Evolutionary conservation across 2,329 filamentous ascomycete species (phyloP).

Genomic region (Paracoccidioides lutzii): DNA sequence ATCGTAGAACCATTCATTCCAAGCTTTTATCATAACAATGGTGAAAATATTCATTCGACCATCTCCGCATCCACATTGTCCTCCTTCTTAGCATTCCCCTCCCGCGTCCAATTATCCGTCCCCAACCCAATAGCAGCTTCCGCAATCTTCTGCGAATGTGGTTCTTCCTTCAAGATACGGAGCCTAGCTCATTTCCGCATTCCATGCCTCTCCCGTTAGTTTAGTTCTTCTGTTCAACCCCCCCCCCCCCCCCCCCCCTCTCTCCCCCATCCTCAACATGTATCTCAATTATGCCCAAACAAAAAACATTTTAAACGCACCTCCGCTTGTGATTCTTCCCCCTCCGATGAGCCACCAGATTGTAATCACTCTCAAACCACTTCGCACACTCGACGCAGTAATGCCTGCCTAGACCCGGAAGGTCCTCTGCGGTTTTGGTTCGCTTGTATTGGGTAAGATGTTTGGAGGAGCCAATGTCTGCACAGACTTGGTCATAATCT

Average conservation of each 20-base stretch:
- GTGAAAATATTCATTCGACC: slow-evolving; percentile 1
- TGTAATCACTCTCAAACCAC: slow-evolving; percentile 81
- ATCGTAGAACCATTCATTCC: too few relatives aligned
- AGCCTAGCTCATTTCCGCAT: slow-evolving; percentile 54
- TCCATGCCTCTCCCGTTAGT: neutral
- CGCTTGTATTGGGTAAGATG: slow-evolving; percentile 70
- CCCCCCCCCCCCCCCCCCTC: neutral
- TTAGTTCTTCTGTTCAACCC: too few relatives aligned
- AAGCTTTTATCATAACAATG: neutral
- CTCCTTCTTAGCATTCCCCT: slow-evolving; percentile 23
- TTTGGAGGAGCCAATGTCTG: slow-evolving; percentile 63
- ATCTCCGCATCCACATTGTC: slow-evolving; percentile 22
- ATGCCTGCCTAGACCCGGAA: slow-evolving; percentile 70
- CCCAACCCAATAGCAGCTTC: slow-evolving; percentile 64
- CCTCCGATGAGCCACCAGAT: slow-evolving; percentile 60
- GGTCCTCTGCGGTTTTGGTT: slow-evolving; percentile 68
- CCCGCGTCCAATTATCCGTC: slow-evolving; percentile 50
- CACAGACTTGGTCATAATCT: slow-evolving; percentile 84
- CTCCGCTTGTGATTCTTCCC: slow-evolving; percentile 91
- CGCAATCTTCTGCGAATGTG: slow-evolving; percentile 74
- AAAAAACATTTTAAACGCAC: slow-evolving; percentile 32
- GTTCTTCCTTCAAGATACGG: slow-evolving; percentile 68
- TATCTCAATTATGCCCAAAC: neutral
- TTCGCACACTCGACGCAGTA: slow-evolving; percentile 93
- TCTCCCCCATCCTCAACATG: neutral